These are phyloP conservation scores for Dysphania ambrosioides DNA, from an alignment of 148 eudicot species.

Conservation along the genomic window DNA sequence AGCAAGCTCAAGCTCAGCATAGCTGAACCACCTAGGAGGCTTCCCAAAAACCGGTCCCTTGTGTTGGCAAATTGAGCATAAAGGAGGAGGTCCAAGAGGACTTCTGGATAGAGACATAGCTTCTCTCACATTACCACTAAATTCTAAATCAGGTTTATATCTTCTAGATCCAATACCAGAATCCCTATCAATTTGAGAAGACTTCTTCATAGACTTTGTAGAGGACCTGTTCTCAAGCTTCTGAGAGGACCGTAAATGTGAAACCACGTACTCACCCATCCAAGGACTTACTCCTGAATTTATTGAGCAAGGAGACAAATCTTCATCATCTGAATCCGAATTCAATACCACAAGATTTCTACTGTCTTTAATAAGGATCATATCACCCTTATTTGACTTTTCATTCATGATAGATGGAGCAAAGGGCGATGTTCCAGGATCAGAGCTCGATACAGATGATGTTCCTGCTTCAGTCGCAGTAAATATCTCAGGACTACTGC, in stretches of 20 bases:
- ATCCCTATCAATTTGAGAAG: conserved; percentile 51
- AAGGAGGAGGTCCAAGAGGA: conserved; percentile 66
- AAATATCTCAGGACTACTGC: conserved; percentile 83
- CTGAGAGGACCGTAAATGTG: conserved; percentile 39
- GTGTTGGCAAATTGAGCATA: conserved; percentile 86
- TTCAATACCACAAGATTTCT: conserved; percentile 42
- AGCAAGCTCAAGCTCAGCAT: conserved; percentile 83
- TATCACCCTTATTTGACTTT: conserved; percentile 44
- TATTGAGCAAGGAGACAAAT: conserved; percentile 55
- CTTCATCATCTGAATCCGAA: conserved; percentile 70
- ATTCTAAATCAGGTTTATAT: conserved; percentile 48
- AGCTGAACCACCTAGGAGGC: conserved; percentile 85
- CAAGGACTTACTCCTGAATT: conserved; percentile 75
- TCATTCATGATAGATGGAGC: conserved; percentile 36
- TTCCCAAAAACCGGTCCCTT: conserved; percentile 84
- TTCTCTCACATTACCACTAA: conserved; percentile 67
- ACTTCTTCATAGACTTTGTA: conserved; percentile 44
- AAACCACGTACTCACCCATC: conserved; percentile 53
- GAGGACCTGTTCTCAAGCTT: conserved; percentile 39
- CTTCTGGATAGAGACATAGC: conserved; percentile 63
- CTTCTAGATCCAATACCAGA: conserved; percentile 42
- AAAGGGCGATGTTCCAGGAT: conserved; percentile 78
- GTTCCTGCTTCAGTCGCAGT: conserved; percentile 88
- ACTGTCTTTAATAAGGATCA: conserved; percentile 35
- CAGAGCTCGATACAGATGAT: conserved; percentile 86